Base-by-base conservation (phyloP, 306 rosid species). In the Sindora glabra region DNA sequence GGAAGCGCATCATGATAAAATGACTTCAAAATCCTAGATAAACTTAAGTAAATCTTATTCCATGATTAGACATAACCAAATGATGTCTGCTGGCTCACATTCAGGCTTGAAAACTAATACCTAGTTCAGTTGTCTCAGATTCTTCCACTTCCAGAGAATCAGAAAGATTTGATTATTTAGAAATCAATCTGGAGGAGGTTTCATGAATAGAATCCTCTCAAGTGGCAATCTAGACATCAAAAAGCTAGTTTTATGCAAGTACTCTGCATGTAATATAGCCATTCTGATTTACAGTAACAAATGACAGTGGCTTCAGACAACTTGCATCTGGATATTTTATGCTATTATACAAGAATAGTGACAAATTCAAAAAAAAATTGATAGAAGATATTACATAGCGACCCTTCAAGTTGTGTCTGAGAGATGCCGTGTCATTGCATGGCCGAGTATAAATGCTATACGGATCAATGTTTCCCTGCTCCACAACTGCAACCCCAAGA, bases 381-480 rank as follows among this genome's bases (percentile, higher is more conserved):
- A 56, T 13, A 36, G 8, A 62, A 64, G 56, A 49, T 62, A 94
- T 94, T 75, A 94, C 97, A 38, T 94, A 94, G 68, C 80, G 99
- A 48, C 94, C 89, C 53, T 78, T 74, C 75, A 86, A 78, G 74
- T 76, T 78, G 61, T 42, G 80, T 60, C 71, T 78, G 38, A 80
- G 77, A 1, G 89, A 65, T 58, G 62, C 65, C 8, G 87, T 75
- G 59, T 51, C 15, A 67, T 76, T 86, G 82, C 99, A 94, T 15
- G 95, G 87, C 38, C 32, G 77, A 13, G 95, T 84, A 64, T 65
- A 82, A 55, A 94, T 81, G 89, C 97, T 94, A 61, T 94, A 94
- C 0, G 81, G 86, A 72, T 89, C 97, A 6, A 94, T 89, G 74
- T 89, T 82, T 73, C 99, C 99, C 63, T 50, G 85, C 87, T 89